Evolutionary conservation across 306 rosid genomes (phyloP), one percentile per base, ranked within the genome.

Genomic region (Lupinus albus): DNA sequence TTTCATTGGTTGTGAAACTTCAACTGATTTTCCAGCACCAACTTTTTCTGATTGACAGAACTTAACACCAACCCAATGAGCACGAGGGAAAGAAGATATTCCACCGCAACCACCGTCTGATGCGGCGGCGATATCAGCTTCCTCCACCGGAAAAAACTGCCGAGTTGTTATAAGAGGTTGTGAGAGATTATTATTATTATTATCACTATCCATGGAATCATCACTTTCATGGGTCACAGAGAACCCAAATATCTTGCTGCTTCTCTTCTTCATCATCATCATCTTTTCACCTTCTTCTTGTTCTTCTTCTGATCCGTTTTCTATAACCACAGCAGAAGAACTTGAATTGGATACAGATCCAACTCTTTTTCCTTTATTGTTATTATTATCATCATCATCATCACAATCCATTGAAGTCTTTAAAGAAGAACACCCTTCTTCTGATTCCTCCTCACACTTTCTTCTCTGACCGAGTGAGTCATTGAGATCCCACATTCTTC

Each of bases 401-500:
- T 87, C 92, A 7, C 83, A 88, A 11, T 84, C 85, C 1, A 78
- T 63, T 0, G 89, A 87, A 28, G 85, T 84, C 70, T 86, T 91
- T 42, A 73, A 80, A 2, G 96, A 87, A n/a, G 89, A 92, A 48
- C 82, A 85, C 1, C 83, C 87, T 52, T 80, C 88, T 35, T 82
- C 92, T 6, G 88, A 85, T 78, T 78, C 91, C 16, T 83, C 75
- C 10, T 83, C 77, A 18, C 66, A 7, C 8, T 33, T 33, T 25
- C 30, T 78, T 64, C 84, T 79, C 80, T 47, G 80, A 78, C 83
- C 88, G 58, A 97, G 98, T 32, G 86, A 82, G 79, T 79, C 97
- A 66, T 93, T 93, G 46, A 93, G 99, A 93, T 93, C 97, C 99
- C 97, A 93, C 99, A 93, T 93, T 89, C 77, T 81, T 77, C 48